Percentiles rank a stretch among this genome's conserved stretches.
Evolutionary conservation across 257 asterid species (phyloP).

Genomic region (Solanum tarapatanum): DNA sequence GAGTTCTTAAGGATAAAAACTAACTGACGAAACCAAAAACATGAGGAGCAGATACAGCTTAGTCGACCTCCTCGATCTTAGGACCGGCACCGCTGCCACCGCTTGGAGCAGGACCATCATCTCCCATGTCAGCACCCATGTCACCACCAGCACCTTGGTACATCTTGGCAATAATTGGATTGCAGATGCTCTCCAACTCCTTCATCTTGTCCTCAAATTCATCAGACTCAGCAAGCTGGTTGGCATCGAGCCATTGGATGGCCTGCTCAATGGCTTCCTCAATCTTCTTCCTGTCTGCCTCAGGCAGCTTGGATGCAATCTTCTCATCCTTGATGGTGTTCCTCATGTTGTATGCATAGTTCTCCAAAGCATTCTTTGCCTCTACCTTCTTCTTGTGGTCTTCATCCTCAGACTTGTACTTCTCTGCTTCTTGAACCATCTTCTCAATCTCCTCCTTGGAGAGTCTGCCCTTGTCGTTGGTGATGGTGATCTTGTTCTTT

Average conservation of each 20-base stretch:
- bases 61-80: slow-evolving; percentile 61
- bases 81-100: slow-evolving; percentile 36
- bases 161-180: slow-evolving; percentile 1
- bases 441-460: slow-evolving; percentile 82
- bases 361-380: slow-evolving; percentile 67
- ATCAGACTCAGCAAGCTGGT: slow-evolving; percentile 23
- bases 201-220: slow-evolving; percentile 29
- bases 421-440: slow-evolving; percentile 87
- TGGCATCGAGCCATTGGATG: slow-evolving; percentile 22
- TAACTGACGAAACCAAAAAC: neutral
- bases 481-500: slow-evolving; percentile 85
- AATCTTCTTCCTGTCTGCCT: slow-evolving; percentile 19
- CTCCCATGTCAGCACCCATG: slow-evolving; percentile 33
- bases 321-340: slow-evolving; percentile 74
- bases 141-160: slow-evolving; percentile 27
- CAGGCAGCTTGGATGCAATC: slow-evolving; percentile 50
- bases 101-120: slow-evolving; percentile 32
- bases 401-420: slow-evolving; percentile 73
- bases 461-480: slow-evolving; percentile 71
- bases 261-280: slow-evolving; percentile 19
- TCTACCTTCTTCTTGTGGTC: slow-evolving; percentile 86
- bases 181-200: slow-evolving; percentile 5
- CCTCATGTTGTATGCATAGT: slow-evolving; percentile 89
- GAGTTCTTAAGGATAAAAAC: neutral
- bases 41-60: neutral